These are phyloP conservation scores for Pythium vanterpoolii DNA, from an alignment of 352 stramenopile genomes.

Conservation along the genomic window DNA sequence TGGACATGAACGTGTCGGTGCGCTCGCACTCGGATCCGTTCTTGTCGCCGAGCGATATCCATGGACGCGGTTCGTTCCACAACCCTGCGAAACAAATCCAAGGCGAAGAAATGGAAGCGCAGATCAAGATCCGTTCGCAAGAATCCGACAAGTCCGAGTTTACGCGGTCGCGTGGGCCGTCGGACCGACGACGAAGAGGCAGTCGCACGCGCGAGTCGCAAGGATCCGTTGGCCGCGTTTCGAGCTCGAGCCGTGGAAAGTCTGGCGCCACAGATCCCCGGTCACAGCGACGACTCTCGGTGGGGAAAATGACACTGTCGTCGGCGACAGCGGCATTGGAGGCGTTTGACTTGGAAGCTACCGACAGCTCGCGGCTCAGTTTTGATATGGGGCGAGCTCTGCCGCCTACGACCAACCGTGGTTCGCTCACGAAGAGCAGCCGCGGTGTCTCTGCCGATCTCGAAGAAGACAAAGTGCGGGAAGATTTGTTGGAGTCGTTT, in stretches of 20 bases:
- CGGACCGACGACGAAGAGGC: constrained; percentile 23
- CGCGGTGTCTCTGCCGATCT: constrained; percentile 13
- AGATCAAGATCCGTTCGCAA: constrained; percentile 51
- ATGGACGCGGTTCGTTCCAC: constrained; percentile 30
- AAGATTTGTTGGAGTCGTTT: constrained; percentile 11
- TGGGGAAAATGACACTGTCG: not conserved
- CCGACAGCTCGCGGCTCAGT: constrained; percentile 11
- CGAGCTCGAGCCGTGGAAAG: constrained; percentile 23
- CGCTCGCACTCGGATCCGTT: constrained; percentile 68
- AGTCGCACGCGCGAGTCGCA: constrained; percentile 31
- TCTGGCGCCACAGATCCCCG: not conserved
- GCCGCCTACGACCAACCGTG: not conserved
- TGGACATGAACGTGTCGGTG: constrained; percentile 32
- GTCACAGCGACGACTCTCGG: not conserved
- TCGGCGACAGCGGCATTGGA: not conserved
- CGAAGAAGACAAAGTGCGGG: constrained; percentile 7
- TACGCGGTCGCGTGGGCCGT: constrained; percentile 15
- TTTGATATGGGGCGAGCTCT: constrained; percentile 19
- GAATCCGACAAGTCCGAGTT: constrained; percentile 39
- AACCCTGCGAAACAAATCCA: constrained; percentile 26
- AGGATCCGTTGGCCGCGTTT: constrained; percentile 9
- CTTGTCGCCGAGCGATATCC: constrained; percentile 39
- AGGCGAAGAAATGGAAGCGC: constrained; percentile 32
- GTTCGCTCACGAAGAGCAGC: constrained; percentile 10
- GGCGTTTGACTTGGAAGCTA: constrained; percentile 11